A percentile compares a stretch with the other conserved stretches of the same genome.
phyloP scores from a whole-genome alignment of 331 rosid species.

The Quercus tomentella region DNA sequence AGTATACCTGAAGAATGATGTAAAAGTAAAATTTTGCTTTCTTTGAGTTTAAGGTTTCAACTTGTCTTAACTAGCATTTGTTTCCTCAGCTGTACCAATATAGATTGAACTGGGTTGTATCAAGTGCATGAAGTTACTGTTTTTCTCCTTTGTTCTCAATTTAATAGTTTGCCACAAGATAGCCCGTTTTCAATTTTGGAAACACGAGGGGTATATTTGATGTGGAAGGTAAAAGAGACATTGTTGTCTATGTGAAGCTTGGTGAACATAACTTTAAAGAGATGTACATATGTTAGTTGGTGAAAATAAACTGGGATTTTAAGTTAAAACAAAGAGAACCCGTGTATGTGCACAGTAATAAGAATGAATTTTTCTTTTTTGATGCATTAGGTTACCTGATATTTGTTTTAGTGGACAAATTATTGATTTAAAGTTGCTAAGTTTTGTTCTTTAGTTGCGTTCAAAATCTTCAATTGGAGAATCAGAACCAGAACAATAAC shows the following conservation, averaged over 20 bases:
- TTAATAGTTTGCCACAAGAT: background rate
- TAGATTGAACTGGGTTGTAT: background rate
- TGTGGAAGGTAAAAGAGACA: background rate
- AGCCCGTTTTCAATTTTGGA: background rate
- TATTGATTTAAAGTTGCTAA: background rate
- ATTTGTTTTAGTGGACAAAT: background rate
- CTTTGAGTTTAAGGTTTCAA: background rate
- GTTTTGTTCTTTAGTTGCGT: background rate
- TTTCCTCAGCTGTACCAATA: background rate
- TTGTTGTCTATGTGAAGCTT: background rate
- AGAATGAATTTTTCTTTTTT: background rate
- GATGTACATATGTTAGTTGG: no score
- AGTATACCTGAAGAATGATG: conserved; percentile 39
- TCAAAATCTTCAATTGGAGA: background rate
- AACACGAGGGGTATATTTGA: background rate
- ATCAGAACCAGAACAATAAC: background rate
- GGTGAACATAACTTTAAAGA: background rate
- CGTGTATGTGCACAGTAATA: background rate
- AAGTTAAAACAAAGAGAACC: no score
- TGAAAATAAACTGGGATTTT: no score
- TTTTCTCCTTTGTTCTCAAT: background rate
- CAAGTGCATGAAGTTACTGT: background rate
- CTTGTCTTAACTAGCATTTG: background rate
- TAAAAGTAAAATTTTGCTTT: background rate
- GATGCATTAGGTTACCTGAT: background rate